Evolutionary conservation across 306 rosid species (phyloP), one percentile per base, ranked within the genome.

Genomic region (Arachis stenosperma): DNA sequence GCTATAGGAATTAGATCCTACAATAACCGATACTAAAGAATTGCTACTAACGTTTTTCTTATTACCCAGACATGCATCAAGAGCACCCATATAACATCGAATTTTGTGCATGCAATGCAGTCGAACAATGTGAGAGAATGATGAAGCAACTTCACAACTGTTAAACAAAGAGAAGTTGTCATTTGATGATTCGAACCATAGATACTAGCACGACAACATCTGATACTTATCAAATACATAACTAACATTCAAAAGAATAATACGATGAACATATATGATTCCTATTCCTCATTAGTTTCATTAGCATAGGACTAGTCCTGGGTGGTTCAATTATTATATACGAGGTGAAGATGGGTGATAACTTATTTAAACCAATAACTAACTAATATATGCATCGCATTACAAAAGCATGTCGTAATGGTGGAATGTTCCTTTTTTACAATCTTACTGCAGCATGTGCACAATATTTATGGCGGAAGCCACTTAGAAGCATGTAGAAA

Each of bases 61-160:
- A 65, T 52, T 55, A 59, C 78, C 67, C 27, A 76, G 50, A 74
- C 73, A 71, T 74, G 76, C 74, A 70, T n/a, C 69, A 73, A 78
- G 57, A 6, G 55, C 73, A 60, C 79, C 73, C 36, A 75, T 61
- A 65, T 13, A 76, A 74, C 42, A 68, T 70, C 76, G 48, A 58
- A 51, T 75, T 78, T 72, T 44, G 55, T 52, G 63, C 69, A 54
- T 69, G 69, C 60, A 46, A 60, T 73, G 77, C 69, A 78, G 69
- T 46, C 43, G 41, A 43, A 60, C 65, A 67, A 13, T 47, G 67
- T 55, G 30, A 81, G 57, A 58, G 11, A 75, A 76, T 74, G 76
- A 71, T 75, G 78, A 82, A 70, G 75, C 77, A 82, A 75, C 71
- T 66, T 75, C 64, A 64, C 77, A 85, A 66, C 88, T 77, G 88